A percentile compares a stretch with the other conserved stretches of the same genome.
Evolutionary conservation across 345 rosid genomes (phyloP).

Genomic region (Eucalyptus shirleyi): DNA sequence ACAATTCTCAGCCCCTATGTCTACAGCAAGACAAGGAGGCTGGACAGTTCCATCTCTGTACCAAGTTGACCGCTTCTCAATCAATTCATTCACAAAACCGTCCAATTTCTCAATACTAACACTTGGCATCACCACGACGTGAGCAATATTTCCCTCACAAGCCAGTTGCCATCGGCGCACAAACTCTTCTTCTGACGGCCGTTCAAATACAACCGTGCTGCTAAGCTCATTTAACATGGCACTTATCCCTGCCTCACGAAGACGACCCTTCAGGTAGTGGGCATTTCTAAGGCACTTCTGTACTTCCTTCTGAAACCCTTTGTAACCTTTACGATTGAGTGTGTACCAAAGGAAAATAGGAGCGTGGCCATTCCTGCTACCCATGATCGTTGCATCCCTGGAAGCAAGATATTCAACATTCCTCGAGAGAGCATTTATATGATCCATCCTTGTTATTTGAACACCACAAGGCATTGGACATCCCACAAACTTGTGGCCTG

Average conservation of each 20-base stretch:
- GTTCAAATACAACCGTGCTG: slow-evolving; percentile 93
- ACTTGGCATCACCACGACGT: slow-evolving; percentile 93
- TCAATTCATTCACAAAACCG: slow-evolving; percentile 48
- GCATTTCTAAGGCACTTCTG: slow-evolving; percentile 93
- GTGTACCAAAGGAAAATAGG: slow-evolving; percentile 98
- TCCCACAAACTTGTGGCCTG: slow-evolving; percentile 92
- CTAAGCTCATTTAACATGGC: slow-evolving; percentile 93
- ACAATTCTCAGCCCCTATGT: slow-evolving; percentile 60
- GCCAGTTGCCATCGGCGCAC: slow-evolving; percentile 95
- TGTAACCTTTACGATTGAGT: slow-evolving; percentile 79
- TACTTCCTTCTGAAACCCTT: slow-evolving; percentile 92
- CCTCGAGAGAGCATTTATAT: slow-evolving; percentile 70
- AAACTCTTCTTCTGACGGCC: slow-evolving; percentile 83
- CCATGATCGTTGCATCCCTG: slow-evolving; percentile 99
- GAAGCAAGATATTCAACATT: slow-evolving; percentile 94
- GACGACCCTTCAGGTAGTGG: slow-evolving; percentile 66
- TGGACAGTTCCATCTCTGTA: slow-evolving; percentile 23
- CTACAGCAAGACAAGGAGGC: slow-evolving; percentile 57
- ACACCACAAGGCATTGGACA: slow-evolving; percentile 99
- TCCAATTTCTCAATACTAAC: slow-evolving; percentile 78
- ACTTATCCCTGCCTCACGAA: slow-evolving; percentile 60
- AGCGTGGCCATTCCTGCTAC: slow-evolving; percentile 95
- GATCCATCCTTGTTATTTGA: slow-evolving; percentile 79
- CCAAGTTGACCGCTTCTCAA: slow-evolving; percentile 52
- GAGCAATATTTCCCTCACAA: slow-evolving; percentile 81